Percentiles rank a stretch among this genome's conserved stretches.
Evolutionary conservation across 495 filamentous ascomycete genomes (phyloP).

Genomic region (Aspergillus leporis): DNA sequence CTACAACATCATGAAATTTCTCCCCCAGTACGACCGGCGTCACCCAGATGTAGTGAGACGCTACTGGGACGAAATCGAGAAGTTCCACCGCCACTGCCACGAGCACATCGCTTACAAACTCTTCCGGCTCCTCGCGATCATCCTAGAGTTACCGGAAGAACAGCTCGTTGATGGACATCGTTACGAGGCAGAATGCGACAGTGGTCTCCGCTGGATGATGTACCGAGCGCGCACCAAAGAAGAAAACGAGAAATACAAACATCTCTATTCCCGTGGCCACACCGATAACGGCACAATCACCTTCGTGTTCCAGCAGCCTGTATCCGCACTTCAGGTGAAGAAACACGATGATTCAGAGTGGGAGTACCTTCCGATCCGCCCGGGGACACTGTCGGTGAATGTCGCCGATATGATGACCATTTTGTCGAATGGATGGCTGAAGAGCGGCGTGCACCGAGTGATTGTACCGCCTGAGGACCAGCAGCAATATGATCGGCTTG

Average conservation of each 20-base stretch:
- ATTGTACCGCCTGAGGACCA: constrained; percentile 42
- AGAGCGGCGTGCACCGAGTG: constrained; percentile 43
- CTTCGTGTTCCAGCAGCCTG: constrained; percentile 55
- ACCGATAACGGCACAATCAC: constrained; percentile 56
- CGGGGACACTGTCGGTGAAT: constrained; percentile 47
- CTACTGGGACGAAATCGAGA: constrained; percentile 47
- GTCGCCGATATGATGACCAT: constrained; percentile 31
- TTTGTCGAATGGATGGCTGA: constrained; percentile 29
- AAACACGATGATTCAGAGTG: constrained; percentile 15
- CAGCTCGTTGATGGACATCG: constrained; percentile 47
- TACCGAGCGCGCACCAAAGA: constrained; percentile 46
- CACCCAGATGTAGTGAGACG: constrained; percentile 44
- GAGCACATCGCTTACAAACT: constrained; percentile 46
- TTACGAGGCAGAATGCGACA: constrained; percentile 48
- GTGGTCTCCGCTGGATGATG: constrained; percentile 56
- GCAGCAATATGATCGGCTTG: constrained; percentile 37
- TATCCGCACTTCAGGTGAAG: constrained; percentile 56
- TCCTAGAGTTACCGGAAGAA: constrained; percentile 53
- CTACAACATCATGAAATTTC: constrained; percentile 56
- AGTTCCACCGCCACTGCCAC: constrained; percentile 49
- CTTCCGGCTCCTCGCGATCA: constrained; percentile 48
- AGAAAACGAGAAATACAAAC: constrained; percentile 39
- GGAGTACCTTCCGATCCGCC: constrained; percentile 23
- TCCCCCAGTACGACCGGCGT: constrained; percentile 40
- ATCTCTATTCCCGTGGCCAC: constrained; percentile 50